Evolutionary conservation across 306 rosid genomes (phyloP).

Genomic region (Corylus avellana): DNA sequence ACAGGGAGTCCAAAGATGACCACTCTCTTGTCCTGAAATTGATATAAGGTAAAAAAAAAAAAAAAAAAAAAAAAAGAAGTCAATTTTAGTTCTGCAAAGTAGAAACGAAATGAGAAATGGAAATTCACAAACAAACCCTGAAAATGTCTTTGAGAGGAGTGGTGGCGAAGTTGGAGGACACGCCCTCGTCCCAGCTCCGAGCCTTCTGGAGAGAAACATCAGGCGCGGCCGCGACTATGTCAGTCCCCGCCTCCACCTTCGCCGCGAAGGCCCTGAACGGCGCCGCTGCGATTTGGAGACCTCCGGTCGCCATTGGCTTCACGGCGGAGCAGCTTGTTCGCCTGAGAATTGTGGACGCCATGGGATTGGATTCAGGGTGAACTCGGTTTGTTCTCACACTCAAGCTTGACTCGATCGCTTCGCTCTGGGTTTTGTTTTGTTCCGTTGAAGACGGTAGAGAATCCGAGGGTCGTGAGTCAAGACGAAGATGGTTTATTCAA

Average conservation of each 20-base stretch:
- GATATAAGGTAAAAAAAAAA: not conserved
- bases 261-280: slow-evolving; percentile 50
- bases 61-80: not conserved
- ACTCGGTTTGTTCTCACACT: not conserved
- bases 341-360: slow-evolving; percentile 62
- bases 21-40: slow-evolving; percentile 75
- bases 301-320: slow-evolving; percentile 3
- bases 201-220: slow-evolving; percentile 60
- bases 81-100: not conserved
- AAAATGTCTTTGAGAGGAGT: slow-evolving; percentile 79
- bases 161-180: slow-evolving; percentile 81
- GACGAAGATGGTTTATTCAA: too few species aligned
- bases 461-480: too few species aligned
- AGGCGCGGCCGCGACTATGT: slow-evolving; percentile 29
- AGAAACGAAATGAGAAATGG: not conserved
- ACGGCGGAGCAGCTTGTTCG: slow-evolving; percentile 46
- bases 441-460: too few species aligned
- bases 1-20: slow-evolving; percentile 97
- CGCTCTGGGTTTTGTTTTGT: too few species aligned
- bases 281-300: slow-evolving; percentile 32
- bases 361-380: not conserved
- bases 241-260: slow-evolving; percentile 61
- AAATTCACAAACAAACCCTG: slow-evolving; percentile 42
- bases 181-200: slow-evolving; percentile 90
- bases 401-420: too few species aligned